A percentile compares a stretch with the other conserved stretches of the same genome.
phyloP scores from a whole-genome alignment of 257 asterid species.

The Solanum ossicruentum region DNA sequence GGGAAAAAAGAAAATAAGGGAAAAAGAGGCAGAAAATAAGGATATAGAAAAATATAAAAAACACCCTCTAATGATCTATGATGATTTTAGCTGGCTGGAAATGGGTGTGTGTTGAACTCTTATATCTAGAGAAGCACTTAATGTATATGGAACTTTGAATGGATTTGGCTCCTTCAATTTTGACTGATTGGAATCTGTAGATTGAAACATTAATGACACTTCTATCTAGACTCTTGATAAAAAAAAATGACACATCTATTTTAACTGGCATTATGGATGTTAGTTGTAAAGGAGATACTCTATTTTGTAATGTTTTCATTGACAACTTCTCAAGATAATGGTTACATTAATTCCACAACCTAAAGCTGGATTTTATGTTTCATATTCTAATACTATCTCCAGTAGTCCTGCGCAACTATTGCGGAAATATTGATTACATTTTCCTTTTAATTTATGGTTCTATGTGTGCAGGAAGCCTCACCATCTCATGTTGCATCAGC shows the following conservation, averaged over 20 bases:
- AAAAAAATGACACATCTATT: neutral
- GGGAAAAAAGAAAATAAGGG: neutral
- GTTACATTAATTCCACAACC: neutral
- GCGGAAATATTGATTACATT: neutral
- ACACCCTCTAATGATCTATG: neutral
- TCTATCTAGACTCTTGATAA: neutral
- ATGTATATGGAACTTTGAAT: neutral
- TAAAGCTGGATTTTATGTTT: neutral
- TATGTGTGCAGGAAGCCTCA: conserved; percentile 50
- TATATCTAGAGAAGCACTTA: neutral
- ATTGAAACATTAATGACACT: neutral
- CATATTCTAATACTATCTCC: neutral
- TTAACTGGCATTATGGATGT: neutral
- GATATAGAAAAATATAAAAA: neutral
- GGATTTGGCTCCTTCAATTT: neutral
- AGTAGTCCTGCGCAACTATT: neutral
- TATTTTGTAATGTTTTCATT: neutral
- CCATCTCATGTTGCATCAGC: conserved; percentile 96
- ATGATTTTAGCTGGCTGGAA: neutral
- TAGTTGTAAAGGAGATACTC: neutral
- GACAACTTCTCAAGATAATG: neutral
- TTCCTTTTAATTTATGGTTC: neutral
- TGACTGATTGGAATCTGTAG: neutral
- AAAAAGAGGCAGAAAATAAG: neutral
- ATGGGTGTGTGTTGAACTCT: neutral